A percentile compares a stretch with the other conserved stretches of the same genome.
These are phyloP conservation scores for Aspergillus terreus DNA, from an alignment of 2,329 filamentous ascomycete genomes.

Conservation along the genomic window DNA sequence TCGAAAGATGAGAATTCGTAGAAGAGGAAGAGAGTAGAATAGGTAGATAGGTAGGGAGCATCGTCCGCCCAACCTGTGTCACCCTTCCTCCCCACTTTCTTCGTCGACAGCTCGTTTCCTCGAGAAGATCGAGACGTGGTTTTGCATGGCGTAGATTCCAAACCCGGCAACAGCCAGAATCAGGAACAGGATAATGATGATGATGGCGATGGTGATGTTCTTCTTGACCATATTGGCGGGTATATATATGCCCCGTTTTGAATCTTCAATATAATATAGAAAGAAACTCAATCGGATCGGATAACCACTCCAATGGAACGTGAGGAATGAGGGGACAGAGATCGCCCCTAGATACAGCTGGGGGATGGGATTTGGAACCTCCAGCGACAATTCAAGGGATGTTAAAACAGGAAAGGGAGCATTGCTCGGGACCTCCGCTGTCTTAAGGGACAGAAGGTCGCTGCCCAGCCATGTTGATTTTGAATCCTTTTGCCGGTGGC, in stretches of 20 bases:
- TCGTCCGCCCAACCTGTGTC: not conserved
- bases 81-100: constrained; percentile 24
- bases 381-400: constrained; percentile 8
- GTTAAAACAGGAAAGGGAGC: constrained; percentile 1
- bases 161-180: constrained; percentile 42
- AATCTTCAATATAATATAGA: not conserved
- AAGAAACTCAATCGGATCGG: not conserved
- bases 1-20: not conserved
- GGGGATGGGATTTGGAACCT: not conserved
- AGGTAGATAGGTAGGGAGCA: not conserved
- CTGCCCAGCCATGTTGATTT: constrained; percentile 19
- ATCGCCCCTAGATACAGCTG: not conserved
- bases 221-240: constrained; percentile 37
- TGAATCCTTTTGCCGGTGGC: constrained; percentile 10
- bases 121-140: constrained; percentile 30
- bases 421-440: not conserved
- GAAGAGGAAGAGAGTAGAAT: not conserved
- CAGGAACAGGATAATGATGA: constrained; percentile 48
- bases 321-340: not conserved
- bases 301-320: not conserved
- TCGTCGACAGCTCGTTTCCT: constrained; percentile 28
- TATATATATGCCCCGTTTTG: not conserved
- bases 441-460: constrained; percentile 9
- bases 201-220: constrained; percentile 49
- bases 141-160: constrained; percentile 32